phyloP scores from a whole-genome alignment of 176 grass and related monocot genomes.

The Carex pumila region DNA sequence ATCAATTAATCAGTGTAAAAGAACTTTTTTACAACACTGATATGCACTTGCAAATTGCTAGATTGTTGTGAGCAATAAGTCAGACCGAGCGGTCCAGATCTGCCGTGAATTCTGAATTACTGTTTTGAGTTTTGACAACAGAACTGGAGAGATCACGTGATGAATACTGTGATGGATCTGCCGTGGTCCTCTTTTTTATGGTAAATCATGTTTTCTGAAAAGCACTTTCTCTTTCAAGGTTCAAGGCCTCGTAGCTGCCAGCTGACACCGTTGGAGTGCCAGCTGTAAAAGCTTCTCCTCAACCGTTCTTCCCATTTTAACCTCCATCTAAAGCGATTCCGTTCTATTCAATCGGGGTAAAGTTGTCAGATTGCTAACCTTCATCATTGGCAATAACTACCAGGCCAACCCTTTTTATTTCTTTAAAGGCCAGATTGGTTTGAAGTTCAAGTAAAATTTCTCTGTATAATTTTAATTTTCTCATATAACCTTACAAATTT shows the following conservation, averaged over 20 bases:
- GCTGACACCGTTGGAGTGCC: not conserved
- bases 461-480: not conserved
- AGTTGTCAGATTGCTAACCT: not conserved
- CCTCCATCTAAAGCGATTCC: not conserved
- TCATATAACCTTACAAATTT: slow-evolving; percentile 8
- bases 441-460: slow-evolving; percentile 1
- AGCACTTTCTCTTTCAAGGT: not conserved
- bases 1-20: no score
- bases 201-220: not conserved
- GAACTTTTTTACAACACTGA: no score
- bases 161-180: not conserved
- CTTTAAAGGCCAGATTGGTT: slow-evolving; percentile 11
- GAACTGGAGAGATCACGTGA: no score
- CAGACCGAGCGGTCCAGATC: no score
- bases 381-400: slow-evolving; percentile 5
- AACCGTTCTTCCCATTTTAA: slow-evolving; percentile 20
- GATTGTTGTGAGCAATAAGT: no score
- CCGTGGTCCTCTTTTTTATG: not conserved
- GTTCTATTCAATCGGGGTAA: not conserved
- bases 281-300: slow-evolving; percentile 11
- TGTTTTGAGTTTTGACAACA: no score
- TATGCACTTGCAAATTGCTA: no score
- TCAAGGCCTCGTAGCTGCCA: not conserved
- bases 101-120: no score
- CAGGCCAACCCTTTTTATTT: slow-evolving; percentile 29